Conservation (phyloP, 306 rosid species). For the Cotoneaster glaucophyllus region DNA sequence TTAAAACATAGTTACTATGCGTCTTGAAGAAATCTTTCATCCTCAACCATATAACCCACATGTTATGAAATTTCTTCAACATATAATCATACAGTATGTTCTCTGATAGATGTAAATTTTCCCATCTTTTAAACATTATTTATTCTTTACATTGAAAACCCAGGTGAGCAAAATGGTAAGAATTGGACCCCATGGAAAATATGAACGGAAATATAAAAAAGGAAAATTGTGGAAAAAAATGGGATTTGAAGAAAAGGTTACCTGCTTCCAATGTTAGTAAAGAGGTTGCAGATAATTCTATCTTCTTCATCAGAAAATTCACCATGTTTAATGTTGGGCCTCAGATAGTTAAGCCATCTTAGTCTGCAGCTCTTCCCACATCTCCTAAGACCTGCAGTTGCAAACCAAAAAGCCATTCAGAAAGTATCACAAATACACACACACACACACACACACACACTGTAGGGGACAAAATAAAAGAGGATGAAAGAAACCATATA, state of each 20-base stretch:
- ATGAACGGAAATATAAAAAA: not conserved
- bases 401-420: slow-evolving; percentile 10
- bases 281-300: slow-evolving; percentile 66
- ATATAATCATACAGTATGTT: not conserved
- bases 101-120: not conserved
- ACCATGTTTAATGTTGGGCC: slow-evolving; percentile 89
- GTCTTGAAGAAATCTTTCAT: too few species aligned
- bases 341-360: slow-evolving; percentile 92
- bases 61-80: too few species aligned
- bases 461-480: not conserved
- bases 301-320: slow-evolving; percentile 87
- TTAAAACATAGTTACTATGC: not conserved
- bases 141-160: not conserved
- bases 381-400: slow-evolving; percentile 64
- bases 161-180: not conserved
- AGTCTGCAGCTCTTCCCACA: slow-evolving; percentile 96
- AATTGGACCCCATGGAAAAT: not conserved
- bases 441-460: too few species aligned
- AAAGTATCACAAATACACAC: not conserved
- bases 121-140: not conserved
- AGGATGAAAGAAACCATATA: not conserved
- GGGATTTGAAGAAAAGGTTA: slow-evolving; percentile 8
- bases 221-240: not conserved
- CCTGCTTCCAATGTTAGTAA: slow-evolving; percentile 94
- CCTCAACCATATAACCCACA: too few species aligned